Evolutionary conservation across 208 protist species (phyloP), one percentile per base, ranked within the genome.

Genomic region (Trypanosoma scelopori): DNA sequence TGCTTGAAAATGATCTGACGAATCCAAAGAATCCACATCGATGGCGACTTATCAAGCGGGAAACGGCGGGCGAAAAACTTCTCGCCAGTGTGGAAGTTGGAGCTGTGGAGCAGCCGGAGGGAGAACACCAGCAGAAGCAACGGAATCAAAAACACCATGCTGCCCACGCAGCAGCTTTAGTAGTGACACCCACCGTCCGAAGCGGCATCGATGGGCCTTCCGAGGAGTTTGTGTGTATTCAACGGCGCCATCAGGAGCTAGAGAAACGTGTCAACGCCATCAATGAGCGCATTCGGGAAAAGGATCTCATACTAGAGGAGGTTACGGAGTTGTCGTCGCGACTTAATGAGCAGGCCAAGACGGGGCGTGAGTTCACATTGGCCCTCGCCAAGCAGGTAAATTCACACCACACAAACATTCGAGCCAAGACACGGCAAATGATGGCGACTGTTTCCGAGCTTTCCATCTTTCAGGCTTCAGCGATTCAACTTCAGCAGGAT

Each of bases 401-500:
- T 69, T 69, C 88, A 48, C 91, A 94, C 71, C 97, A 98, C 66
- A 79, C 65, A 52, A 76, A 67, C 57, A 96, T 99, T 61, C 84
- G 92, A 43, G 60, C 69, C 50, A 91, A 89, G 57, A 98, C 91
- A 28, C 76, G 87, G 0, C 88, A 95, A 65, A 98, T 98, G 90
- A 99, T 97, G 96, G 91, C 97, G 18, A 98, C 91, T 43, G 87
- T 99, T 30, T 92, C 93, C 18, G 96, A 99, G 80, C 89, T 99
- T n/a, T 97, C 95, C 18, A 91, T 99, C 65, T 95, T 96, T 55
- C 89, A 96, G 74, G 87, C 93, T 4, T 93, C 88, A 13, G 87
- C 84, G 56, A 96, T 96, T 72, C 90, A 96, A 69, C 79, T 96
- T 15, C 83, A 97, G 69, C 89, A 91, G 65, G 89, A 95, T 52